Evolutionary conservation across 73 alveolate species (phyloP).

Genomic region (Tetrahymena borealis): DNA sequence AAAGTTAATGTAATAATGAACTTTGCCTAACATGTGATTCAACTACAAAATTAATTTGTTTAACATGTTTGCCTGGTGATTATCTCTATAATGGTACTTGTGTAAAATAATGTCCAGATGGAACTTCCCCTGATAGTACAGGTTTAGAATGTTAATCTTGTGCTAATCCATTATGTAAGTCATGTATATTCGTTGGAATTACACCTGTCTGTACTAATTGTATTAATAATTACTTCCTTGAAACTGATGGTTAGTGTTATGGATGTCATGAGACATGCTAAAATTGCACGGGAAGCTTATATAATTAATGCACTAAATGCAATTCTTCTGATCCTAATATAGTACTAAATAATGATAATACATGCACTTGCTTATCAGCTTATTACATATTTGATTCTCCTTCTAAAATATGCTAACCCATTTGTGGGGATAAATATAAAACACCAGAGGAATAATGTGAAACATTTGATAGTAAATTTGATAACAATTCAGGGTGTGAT

Average conservation of each 20-base stretch:
- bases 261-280: not conserved
- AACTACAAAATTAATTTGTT: not conserved
- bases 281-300: not conserved
- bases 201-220: not conserved
- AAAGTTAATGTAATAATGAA: not conserved
- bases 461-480: not conserved
- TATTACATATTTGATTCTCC: not conserved
- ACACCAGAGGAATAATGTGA: not conserved
- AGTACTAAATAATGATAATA: not conserved
- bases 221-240: not conserved
- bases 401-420: not conserved
- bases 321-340: not conserved
- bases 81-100: not conserved
- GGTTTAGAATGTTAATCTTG: not conserved
- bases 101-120: not conserved
- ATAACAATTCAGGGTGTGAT: not conserved
- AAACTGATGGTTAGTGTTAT: not conserved
- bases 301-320: not conserved
- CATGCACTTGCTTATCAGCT: not conserved
- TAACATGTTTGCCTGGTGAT: not conserved
- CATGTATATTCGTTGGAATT: not conserved
- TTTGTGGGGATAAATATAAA: not conserved
- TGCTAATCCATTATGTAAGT: not conserved
- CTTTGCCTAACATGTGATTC: not conserved
- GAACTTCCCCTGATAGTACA: not conserved